Conservation (phyloP, 2,329 filamentous ascomycete species). For the Apiospora koreana region DNA sequence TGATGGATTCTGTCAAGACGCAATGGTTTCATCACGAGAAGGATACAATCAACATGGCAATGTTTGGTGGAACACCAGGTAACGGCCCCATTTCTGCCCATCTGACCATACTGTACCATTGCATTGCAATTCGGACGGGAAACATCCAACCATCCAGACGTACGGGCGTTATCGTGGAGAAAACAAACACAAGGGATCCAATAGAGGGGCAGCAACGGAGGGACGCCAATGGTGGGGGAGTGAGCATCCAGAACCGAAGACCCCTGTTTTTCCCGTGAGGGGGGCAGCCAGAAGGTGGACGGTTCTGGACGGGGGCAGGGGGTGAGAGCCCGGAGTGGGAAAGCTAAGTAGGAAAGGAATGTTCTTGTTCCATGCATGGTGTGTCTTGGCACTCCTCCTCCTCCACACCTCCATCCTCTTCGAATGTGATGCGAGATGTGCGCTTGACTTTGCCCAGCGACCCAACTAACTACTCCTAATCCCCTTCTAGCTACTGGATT, state of each 20-base stretch:
- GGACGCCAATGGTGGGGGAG: not conserved
- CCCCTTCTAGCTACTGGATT: not conserved
- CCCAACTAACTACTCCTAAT: not conserved
- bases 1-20: not conserved
- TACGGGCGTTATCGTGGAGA: constrained; percentile 3
- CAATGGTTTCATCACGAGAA: not conserved
- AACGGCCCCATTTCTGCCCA: not conserved
- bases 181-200: constrained; percentile 1
- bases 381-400: not conserved
- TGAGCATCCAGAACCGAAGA: not conserved
- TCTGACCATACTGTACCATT: not conserved
- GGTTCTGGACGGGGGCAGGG: not conserved
- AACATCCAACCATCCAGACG: constrained; percentile 5
- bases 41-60: not conserved
- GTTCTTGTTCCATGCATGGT: constrained; percentile 5
- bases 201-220: not conserved
- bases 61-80: not conserved
- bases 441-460: not conserved
- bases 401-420: not conserved
- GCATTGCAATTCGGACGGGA: not conserved
- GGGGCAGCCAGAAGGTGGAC: not conserved
- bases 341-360: no score
- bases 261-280: not conserved
- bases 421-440: not conserved
- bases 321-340: not conserved